Evolutionary conservation across 495 filamentous ascomycete species (phyloP), one percentile per base, ranked within the genome.

Genomic region (Neurospora hispaniola): DNA sequence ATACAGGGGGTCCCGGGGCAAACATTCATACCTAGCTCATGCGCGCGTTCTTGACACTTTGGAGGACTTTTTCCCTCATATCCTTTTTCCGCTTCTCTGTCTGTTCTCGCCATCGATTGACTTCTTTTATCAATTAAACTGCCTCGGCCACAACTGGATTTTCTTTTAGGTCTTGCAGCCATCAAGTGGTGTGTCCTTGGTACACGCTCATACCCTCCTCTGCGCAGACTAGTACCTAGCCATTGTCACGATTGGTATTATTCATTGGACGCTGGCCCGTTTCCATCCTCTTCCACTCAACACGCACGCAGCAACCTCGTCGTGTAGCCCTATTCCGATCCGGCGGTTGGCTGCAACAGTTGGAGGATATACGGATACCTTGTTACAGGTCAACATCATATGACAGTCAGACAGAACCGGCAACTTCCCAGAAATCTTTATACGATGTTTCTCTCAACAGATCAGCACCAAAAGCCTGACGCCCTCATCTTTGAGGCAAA

Each of bases 391-490:
- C 54, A 14, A 66, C 54, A 66, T 62, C 23, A 62, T 66, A 66
- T 62, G 54, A 62, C 54, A 71, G 23, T 6, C 69, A 44, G n/a
- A 20, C 23, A 35, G 27, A 71, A 38, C 9, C 42, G 14, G 27
- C 54, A 62, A 31, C 27, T 66, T 66, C 54, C 54, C 54, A 66
- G 5, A 18, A 66, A 38, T 4, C 18, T 35, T n/a, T 16, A 40
- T 70, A 74, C 38, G 40, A 79, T 78, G 78, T 40, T 76, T 68
- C 75, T 80, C n/a, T 74, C 76, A 48, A 70, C 72, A 31, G 72
- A 75, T 42, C 70, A 74, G 39, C 74, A 72, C 48, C 76, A 46
- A 69, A 70, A n/a, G 38, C 38, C 54, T 8, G 23, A 46, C 31
- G 16, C 23, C 70, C 39, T 62, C 43, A 42, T 69, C 68, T 70